Evolutionary conservation across 495 filamentous ascomycete genomes (phyloP), one percentile per base, ranked within the genome.

Genomic region (Aspergillus nanangensis): DNA sequence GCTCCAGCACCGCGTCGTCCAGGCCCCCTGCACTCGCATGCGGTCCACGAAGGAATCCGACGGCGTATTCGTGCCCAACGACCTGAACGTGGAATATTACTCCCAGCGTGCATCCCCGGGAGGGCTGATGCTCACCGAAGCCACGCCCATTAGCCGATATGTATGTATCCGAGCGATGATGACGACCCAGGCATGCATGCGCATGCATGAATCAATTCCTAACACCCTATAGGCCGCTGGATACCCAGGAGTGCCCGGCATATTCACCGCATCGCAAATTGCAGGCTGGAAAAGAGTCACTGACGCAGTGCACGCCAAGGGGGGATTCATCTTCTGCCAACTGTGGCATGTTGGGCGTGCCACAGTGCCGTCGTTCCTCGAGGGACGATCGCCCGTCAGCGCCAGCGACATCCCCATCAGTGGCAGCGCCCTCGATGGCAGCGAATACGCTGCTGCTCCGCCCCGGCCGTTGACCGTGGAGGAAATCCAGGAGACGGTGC

Each of bases 1-100:
- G 5, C 70, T 80, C 19, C 56, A 60, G 11, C 75, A 81, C 53
- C 73, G 76, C 9, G 53, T 82, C 23, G 60, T 70, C 15, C 67
- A 76, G 53, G 75, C 76, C 2, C 78, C 77, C 4, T 55, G 76
- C 32, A 82, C 77, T n/a, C 70, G 77, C 2, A 70, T 74, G 52
- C 72, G 78, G 14, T 58, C 64, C 18, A 60, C 56, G 8, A 61
- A 58, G 35, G 62, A 63, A 41, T 66, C 70, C 5, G 58, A 67
- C n/a, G 60, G 60, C 34, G 57, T 67, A 5, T 71, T 69, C 42
- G 57, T 66, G 24, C 55, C 62, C 17, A 63, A 61, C n/a, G 61
- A 65, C 9, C 53, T 74, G 1, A 59, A 66, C 2, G 61, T 57
- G 34, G 68, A 75, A 41, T 78, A 79, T 57, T 78, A 81, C 52